A percentile compares a stretch with the other conserved stretches of the same genome.
Evolutionary conservation across 805 yeast genomes (phyloP).

Genomic region (Wickerhamia fluorescens): DNA sequence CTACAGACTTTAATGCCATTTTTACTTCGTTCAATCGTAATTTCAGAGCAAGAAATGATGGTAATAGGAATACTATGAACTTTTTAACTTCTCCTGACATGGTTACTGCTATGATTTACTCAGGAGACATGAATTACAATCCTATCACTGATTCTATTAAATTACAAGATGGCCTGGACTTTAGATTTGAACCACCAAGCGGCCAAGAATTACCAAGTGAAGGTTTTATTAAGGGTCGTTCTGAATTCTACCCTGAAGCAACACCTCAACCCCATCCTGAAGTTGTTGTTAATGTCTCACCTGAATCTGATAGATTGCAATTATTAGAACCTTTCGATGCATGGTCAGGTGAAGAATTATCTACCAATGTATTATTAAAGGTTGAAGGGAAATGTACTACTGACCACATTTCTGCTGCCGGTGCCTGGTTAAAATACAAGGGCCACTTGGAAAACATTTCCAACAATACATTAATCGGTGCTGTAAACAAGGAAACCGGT

Average conservation of each 20-base stretch:
- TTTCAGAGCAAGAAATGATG: conserved; percentile 96
- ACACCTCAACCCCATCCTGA: conserved; percentile 61
- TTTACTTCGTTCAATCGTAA: conserved; percentile 97
- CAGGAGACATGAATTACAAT: conserved; percentile 89
- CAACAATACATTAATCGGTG: conserved; percentile 92
- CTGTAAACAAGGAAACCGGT: conserved; percentile 94
- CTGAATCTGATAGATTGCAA: conserved; percentile 88
- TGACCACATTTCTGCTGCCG: conserved; percentile 98
- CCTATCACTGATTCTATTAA: conserved; percentile 83
- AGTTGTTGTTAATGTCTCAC: conserved; percentile 64
- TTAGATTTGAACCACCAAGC: conserved; percentile 70
- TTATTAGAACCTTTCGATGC: conserved; percentile 80
- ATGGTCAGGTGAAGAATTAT: conserved; percentile 82
- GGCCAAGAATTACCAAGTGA: conserved; percentile 79
- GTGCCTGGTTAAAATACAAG: conserved; percentile 97
- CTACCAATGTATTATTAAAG: conserved; percentile 70
- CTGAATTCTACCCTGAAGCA: conserved; percentile 64
- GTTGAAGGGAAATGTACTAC: conserved; percentile 98
- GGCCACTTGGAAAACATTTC: conserved; percentile 96
- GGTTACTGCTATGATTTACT: conserved; percentile 93
- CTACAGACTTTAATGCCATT: conserved; percentile 73
- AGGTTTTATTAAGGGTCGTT: conserved; percentile 74
- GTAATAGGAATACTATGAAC: conserved; percentile 95
- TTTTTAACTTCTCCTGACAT: conserved; percentile 98
- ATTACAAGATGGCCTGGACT: conserved; percentile 60